These are phyloP conservation scores for Leishmania mexicana DNA, from an alignment of 208 protist species.

Conservation along the genomic window DNA sequence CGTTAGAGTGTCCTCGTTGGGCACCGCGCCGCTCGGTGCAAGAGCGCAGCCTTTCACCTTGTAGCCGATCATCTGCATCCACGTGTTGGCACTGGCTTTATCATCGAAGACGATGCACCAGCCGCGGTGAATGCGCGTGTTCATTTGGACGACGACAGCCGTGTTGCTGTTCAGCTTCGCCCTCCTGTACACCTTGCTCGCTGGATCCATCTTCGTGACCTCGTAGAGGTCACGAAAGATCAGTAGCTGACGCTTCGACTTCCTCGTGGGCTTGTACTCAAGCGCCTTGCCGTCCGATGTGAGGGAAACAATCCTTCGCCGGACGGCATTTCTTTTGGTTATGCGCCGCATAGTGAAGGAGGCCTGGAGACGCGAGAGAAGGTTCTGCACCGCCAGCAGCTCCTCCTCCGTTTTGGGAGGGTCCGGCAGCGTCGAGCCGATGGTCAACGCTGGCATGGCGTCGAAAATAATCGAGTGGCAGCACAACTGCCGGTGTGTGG, in stretches of 20 bases:
- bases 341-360: slow-evolving; percentile 26
- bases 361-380: slow-evolving; percentile 18
- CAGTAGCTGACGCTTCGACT: slow-evolving; percentile 37
- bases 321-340: slow-evolving; percentile 17
- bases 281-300: slow-evolving; percentile 39
- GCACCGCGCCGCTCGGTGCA: slow-evolving; percentile 6
- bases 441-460: slow-evolving; percentile 17
- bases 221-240: slow-evolving; percentile 60
- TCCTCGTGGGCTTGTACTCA: slow-evolving; percentile 54
- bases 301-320: slow-evolving; percentile 31
- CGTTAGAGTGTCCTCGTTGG: slow-evolving; percentile 26
- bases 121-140: slow-evolving; percentile 28
- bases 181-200: slow-evolving; percentile 48
- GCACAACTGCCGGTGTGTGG: neutral
- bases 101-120: slow-evolving; percentile 46
- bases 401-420: slow-evolving; percentile 29
- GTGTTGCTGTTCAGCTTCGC: slow-evolving; percentile 33
- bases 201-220: slow-evolving; percentile 40
- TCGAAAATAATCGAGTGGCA: neutral
- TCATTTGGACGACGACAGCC: slow-evolving; percentile 53
- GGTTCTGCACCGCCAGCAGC: slow-evolving; percentile 27
- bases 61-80: slow-evolving; percentile 48
- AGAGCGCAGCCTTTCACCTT: slow-evolving; percentile 19
- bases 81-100: slow-evolving; percentile 27
- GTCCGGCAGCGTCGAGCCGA: slow-evolving; percentile 17